These are phyloP conservation scores for Pestalotiopsis sp. DNA, from an alignment of 2,329 filamentous ascomycete genomes.

Conservation along the genomic window DNA sequence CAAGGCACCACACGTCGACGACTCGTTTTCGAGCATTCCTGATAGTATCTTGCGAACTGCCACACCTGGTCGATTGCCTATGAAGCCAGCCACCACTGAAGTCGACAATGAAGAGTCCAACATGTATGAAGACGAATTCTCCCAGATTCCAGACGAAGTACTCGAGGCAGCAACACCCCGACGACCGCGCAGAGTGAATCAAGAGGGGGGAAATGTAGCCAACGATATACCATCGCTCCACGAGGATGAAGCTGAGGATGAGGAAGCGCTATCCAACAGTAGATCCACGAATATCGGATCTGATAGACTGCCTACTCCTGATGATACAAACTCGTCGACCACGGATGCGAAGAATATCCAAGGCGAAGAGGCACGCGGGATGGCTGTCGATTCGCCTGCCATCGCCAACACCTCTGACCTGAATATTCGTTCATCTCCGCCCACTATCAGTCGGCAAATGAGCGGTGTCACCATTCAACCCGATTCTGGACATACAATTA, in stretches of 20 bases:
- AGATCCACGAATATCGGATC: constrained; percentile 36
- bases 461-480: constrained; percentile 14
- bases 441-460: constrained; percentile 14
- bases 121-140: constrained; percentile 58
- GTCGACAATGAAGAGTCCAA: constrained; percentile 32
- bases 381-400: constrained; percentile 14
- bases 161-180: constrained; percentile 51
- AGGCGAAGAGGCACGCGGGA: constrained; percentile 22
- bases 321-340: constrained; percentile 45
- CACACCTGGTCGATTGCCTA: constrained; percentile 29
- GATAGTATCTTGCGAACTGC: constrained; percentile 32
- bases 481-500: constrained; percentile 3
- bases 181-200: constrained; percentile 22
- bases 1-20: constrained; percentile 32
- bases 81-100: constrained; percentile 17
- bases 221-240: constrained; percentile 14
- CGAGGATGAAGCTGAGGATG: neutral
- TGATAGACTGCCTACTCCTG: constrained; percentile 53
- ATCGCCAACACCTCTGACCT: constrained; percentile 18
- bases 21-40: constrained; percentile 37
- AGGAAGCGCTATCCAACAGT: constrained; percentile 28
- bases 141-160: constrained; percentile 54
- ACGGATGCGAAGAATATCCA: constrained; percentile 30
- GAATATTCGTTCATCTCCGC: constrained; percentile 37
- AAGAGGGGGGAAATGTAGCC: neutral